phyloP scores from a whole-genome alignment of 169 alveolate species.

The Cryptosporidium xiaoi region DNA sequence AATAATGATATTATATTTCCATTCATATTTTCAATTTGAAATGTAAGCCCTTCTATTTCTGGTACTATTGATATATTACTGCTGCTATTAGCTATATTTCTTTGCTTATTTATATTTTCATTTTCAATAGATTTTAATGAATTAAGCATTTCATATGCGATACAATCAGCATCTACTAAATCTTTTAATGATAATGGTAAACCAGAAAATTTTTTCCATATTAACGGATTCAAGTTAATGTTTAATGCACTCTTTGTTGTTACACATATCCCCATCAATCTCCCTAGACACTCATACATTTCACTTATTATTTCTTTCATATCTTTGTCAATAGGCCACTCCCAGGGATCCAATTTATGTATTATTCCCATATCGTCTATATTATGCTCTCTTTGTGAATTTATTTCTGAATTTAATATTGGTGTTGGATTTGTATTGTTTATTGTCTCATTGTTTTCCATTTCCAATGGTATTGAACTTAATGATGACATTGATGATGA shows the following conservation, averaged over 20 bases:
- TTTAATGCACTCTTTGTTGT: slow-evolving; percentile 88
- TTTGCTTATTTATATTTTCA: slow-evolving; percentile 74
- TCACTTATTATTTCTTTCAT: slow-evolving; percentile 43
- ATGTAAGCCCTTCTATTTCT: slow-evolving; percentile 70
- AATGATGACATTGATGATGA: slow-evolving; percentile 19
- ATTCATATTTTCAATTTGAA: slow-evolving; percentile 69
- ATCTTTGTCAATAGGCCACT: slow-evolving; percentile 68
- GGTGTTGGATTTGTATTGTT: slow-evolving; percentile 38
- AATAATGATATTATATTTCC: slow-evolving; percentile 43
- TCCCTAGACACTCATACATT: slow-evolving; percentile 91
- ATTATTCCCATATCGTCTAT: slow-evolving; percentile 24
- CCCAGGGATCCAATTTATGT: slow-evolving; percentile 71
- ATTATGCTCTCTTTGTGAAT: neutral
- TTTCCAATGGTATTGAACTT: slow-evolving; percentile 26
- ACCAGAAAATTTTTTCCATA: slow-evolving; percentile 88
- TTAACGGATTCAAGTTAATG: slow-evolving; percentile 86
- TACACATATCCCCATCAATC: slow-evolving; percentile 90
- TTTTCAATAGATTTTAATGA: slow-evolving; percentile 80
- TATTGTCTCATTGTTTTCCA: slow-evolving; percentile 3
- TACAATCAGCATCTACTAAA: slow-evolving; percentile 84
- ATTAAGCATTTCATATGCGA: slow-evolving; percentile 86
- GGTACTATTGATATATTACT: neutral
- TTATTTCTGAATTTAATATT: neutral
- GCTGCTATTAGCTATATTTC: slow-evolving; percentile 2
- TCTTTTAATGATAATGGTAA: slow-evolving; percentile 81